A percentile compares a stretch with the other conserved stretches of the same genome.
phyloP scores from a whole-genome alignment of 768 basidiomycete species.

The Mycena metata region DNA sequence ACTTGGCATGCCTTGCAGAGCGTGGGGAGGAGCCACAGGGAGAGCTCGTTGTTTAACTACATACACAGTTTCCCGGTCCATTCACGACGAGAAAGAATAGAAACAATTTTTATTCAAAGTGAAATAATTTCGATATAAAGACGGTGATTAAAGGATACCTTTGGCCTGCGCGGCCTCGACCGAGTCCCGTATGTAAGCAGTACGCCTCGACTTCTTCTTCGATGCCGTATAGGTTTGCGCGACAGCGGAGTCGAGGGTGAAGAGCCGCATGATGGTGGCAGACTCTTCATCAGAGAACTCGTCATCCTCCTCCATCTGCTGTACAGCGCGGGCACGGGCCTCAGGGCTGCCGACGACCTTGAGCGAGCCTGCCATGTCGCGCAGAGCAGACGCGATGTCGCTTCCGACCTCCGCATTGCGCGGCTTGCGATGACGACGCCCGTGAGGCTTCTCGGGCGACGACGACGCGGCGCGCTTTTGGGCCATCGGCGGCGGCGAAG shows the following conservation, averaged over 20 bases:
- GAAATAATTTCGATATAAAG: not conserved
- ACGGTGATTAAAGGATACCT: not conserved
- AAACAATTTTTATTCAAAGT: no score
- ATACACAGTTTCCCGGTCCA: no score
- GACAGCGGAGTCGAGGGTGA: not conserved
- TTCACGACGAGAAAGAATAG: no score
- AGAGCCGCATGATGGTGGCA: conserved; percentile 9
- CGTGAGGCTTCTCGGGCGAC: conserved; percentile 2
- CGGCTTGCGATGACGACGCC: not conserved
- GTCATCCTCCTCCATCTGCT: conserved; percentile 1
- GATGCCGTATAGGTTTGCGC: not conserved
- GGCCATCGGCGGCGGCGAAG: not conserved
- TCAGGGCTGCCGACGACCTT: conserved; percentile 3
- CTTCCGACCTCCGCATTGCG: conserved; percentile 5
- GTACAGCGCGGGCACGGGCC: not conserved
- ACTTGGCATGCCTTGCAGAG: not conserved
- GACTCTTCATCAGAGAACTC: conserved; percentile 3
- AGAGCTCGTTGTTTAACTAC: not conserved
- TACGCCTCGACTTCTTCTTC: not conserved
- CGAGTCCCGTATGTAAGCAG: not conserved
- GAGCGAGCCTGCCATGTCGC: conserved; percentile 2
- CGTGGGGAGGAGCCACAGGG: conserved; percentile 2
- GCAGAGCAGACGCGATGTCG: not conserved
- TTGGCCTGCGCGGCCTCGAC: not conserved
- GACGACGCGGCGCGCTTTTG: conserved; percentile 3